phyloP scores from a whole-genome alignment of 2,329 filamentous ascomycete genomes.

The Fusarium brachygibbosum region DNA sequence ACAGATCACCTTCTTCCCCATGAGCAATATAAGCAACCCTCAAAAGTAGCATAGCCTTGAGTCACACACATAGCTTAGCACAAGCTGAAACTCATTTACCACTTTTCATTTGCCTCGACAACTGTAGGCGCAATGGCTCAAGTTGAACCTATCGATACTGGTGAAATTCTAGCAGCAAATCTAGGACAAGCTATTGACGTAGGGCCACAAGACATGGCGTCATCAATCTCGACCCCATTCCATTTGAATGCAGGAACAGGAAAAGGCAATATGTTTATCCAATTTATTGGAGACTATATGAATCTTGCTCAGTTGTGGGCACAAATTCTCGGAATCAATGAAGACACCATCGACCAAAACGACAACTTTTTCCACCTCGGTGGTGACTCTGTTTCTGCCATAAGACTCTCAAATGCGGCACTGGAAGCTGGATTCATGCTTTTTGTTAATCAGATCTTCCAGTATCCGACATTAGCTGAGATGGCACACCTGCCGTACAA shows the following conservation, averaged over 20 bases:
- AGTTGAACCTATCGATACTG: too few species aligned
- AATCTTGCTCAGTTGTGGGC: conserved; percentile 15
- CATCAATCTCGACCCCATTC: background rate
- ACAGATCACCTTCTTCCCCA: too few species aligned
- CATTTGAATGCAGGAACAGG: background rate
- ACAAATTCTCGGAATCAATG: background rate
- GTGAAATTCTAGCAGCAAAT: too few species aligned
- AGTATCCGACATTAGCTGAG: conserved; percentile 7
- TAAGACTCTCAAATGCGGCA: conserved; percentile 7
- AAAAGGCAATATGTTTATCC: background rate
- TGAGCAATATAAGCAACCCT: too few species aligned
- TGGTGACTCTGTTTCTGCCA: conserved; percentile 19
- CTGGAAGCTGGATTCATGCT: conserved; percentile 10
- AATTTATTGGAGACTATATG: conserved; percentile 1
- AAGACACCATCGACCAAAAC: conserved; percentile 11
- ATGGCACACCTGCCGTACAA: conserved; percentile 18
- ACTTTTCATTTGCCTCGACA: too few species aligned
- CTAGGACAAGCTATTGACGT: too few species aligned
- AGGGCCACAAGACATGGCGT: background rate
- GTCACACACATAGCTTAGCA: too few species aligned
- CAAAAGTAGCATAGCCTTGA: too few species aligned
- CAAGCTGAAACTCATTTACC: too few species aligned
- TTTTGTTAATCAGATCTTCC: conserved; percentile 15
- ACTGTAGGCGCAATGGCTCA: too few species aligned
- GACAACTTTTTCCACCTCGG: conserved; percentile 28